Evolutionary conservation across 805 yeast genomes (phyloP), one percentile per base, ranked within the genome.

Genomic region (Candida hungchunana): DNA sequence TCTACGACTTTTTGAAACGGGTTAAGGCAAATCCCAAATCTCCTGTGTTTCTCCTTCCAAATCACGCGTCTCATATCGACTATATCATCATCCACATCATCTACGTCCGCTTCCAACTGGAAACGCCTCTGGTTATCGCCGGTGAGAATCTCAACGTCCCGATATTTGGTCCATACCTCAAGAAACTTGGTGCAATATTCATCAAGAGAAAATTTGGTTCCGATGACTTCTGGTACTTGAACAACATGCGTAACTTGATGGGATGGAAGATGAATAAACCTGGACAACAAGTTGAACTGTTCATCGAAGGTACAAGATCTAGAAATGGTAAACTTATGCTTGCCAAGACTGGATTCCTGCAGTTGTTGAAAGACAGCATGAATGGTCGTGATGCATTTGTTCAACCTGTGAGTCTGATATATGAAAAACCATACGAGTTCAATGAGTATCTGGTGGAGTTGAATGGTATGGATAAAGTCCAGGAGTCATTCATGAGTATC

Each of bases 71-170:
- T 2, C 54, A 50, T 29, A 39, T 50, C 12, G 54, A 50, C 35
- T 50, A 50, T 27, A 50, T 50, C 29, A 47, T 50, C 24, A 37
- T 50, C 7, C 54, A 50, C 24, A 39, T 21, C 23, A 10, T 50
- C 7, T 47, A 36, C 21, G 46, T 44, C 4, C 29, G 48, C 9
- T 43, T 42, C 14, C 23, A 40, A 12, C 29, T 47, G 9, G 49
- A 46, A 11, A 44, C 51, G 1, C 54, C 54, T 3, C 15, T 44
- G n/a, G 54, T 50, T 9, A 46, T 50, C 15, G 54, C 51, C 2
- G 54, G 54, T 15, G 54, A 46, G 18, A 50, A 50, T 32, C 30
- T 50, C 22, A 46, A 50, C 20, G 54, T 50, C 11, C 52, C 54
- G 4, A 7, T 50, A 1, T 50, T 50, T 38, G 54, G 54, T 1